Percentiles rank a stretch among this genome's conserved stretches.
These are phyloP conservation scores for Ophiocordyceps polyrhachis-furcata DNA, from an alignment of 2,329 filamentous ascomycete genomes.

Conservation along the genomic window DNA sequence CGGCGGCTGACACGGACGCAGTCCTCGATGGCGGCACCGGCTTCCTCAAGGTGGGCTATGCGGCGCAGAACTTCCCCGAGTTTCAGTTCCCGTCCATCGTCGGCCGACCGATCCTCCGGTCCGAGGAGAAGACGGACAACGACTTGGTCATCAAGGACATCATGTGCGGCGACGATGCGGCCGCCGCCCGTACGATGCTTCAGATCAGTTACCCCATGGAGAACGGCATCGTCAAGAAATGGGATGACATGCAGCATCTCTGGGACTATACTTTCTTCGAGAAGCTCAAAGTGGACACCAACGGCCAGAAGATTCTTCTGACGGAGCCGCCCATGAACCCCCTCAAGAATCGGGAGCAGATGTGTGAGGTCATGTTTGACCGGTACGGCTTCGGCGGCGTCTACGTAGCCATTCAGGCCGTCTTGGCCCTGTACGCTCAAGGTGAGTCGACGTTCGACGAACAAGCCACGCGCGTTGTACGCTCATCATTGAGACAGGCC, in stretches of 20 bases:
- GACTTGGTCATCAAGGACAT: conserved; percentile 78
- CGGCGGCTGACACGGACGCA: conserved; percentile 16
- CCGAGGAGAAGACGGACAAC: conserved; percentile 58
- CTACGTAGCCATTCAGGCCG: conserved; percentile 94
- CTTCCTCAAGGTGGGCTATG: conserved; percentile 99
- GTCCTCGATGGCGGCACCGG: conserved; percentile 99
- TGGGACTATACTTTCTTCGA: conserved; percentile 99
- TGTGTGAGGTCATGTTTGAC: conserved; percentile 99
- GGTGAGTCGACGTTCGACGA: conserved; percentile 30
- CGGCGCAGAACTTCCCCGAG: conserved; percentile 97
- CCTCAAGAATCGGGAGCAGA: conserved; percentile 87
- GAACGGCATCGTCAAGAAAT: conserved; percentile 97
- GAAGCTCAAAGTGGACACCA: conserved; percentile 84
- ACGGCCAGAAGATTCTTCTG: conserved; percentile 87
- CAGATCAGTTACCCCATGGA: conserved; percentile 99
- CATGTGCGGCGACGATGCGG: conserved; percentile 98
- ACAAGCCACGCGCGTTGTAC: not conserved
- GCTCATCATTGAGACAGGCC: conserved; percentile 28
- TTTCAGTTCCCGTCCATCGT: conserved; percentile 98
- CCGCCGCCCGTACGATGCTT: conserved; percentile 87
- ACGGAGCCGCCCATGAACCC: conserved; percentile 98
- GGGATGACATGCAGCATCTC: conserved; percentile 99
- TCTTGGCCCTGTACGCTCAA: conserved; percentile 89
- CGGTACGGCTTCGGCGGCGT: conserved; percentile 90
- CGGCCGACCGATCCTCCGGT: conserved; percentile 89